These are phyloP conservation scores for Pseudonitzschia multiseries DNA, from an alignment of 108 stramenopile species.

Conservation along the genomic window DNA sequence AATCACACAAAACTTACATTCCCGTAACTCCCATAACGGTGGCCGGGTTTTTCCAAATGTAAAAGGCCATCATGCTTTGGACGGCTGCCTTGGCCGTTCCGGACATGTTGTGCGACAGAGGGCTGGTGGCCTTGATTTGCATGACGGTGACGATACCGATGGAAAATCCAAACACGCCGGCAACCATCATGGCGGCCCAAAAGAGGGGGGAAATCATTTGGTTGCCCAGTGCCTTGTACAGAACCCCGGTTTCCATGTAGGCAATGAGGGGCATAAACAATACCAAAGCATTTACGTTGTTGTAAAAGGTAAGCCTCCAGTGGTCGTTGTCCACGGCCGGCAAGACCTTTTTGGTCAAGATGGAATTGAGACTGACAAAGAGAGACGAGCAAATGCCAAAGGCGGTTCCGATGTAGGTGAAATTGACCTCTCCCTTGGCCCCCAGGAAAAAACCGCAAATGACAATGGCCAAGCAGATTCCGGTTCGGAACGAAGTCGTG, in stretches of 20 bases:
- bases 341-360: slow-evolving; percentile 91
- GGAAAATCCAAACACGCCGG: slow-evolving; percentile 91
- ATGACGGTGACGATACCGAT: slow-evolving; percentile 96
- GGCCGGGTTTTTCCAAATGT: slow-evolving; percentile 89
- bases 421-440: slow-evolving; percentile 83
- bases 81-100: slow-evolving; percentile 95
- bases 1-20: slow-evolving; percentile 30
- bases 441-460: slow-evolving; percentile 90
- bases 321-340: slow-evolving; percentile 90
- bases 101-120: slow-evolving; percentile 94
- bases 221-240: slow-evolving; percentile 33
- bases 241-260: slow-evolving; percentile 63
- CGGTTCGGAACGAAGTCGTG: slow-evolving; percentile 65
- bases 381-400: slow-evolving; percentile 86
- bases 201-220: slow-evolving; percentile 68
- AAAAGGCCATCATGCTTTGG: slow-evolving; percentile 90
- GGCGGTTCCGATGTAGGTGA: slow-evolving; percentile 78
- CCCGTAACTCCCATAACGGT: slow-evolving; percentile 82
- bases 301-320: slow-evolving; percentile 92
- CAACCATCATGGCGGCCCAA: slow-evolving; percentile 85
- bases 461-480: slow-evolving; percentile 79
- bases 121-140: slow-evolving; percentile 94
- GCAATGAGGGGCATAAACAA: slow-evolving; percentile 88
- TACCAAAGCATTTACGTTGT: slow-evolving; percentile 92
- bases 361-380: slow-evolving; percentile 93